Percentiles rank a stretch among this genome's conserved stretches.
Evolutionary conservation across 2,329 filamentous ascomycete genomes (phyloP).

Genomic region (Fusarium foetens): DNA sequence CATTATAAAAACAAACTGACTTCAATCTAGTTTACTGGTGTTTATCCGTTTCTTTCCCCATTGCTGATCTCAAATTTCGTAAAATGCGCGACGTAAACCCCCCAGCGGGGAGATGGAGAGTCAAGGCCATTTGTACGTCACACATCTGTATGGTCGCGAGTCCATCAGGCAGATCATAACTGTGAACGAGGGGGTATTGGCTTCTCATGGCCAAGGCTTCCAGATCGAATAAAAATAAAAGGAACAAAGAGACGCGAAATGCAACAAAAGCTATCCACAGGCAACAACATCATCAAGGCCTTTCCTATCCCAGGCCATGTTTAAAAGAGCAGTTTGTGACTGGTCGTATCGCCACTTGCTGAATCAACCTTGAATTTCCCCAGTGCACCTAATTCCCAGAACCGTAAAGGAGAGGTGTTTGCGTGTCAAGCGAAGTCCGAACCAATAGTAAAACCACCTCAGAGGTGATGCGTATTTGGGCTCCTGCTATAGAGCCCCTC

Average conservation of each 20-base stretch:
- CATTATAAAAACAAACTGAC: conserved; percentile 25
- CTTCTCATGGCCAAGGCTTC: conserved; percentile 43
- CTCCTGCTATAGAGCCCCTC: conserved; percentile 27
- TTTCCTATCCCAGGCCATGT: conserved; percentile 40
- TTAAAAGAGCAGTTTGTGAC: conserved; percentile 46
- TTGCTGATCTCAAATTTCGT: conserved; percentile 24
- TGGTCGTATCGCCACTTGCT: conserved; percentile 48
- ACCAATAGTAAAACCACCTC: conserved; percentile 40
- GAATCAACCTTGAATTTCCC: conserved; percentile 46
- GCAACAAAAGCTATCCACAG: conserved; percentile 43
- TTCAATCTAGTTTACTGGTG: conserved; percentile 34
- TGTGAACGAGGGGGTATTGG: conserved; percentile 25
- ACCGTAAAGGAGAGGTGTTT: conserved; percentile 38
- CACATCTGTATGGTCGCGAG: conserved; percentile 39
- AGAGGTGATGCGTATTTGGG: conserved; percentile 34
- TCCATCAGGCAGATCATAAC: conserved; percentile 39
- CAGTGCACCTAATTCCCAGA: conserved; percentile 44
- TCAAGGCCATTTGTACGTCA: conserved; percentile 31
- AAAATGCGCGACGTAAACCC: conserved; percentile 25
- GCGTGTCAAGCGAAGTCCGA: conserved; percentile 42
- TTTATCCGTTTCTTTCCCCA: conserved; percentile 13
- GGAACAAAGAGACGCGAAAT: conserved; percentile 26
- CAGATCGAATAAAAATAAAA: conserved; percentile 26
- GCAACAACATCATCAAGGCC: conserved; percentile 45
- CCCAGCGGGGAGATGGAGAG: conserved; percentile 19